Evolutionary conservation across 108 stramenopile genomes (phyloP), one percentile per base, ranked within the genome.

Genomic region (Cyclotella cryptica): DNA sequence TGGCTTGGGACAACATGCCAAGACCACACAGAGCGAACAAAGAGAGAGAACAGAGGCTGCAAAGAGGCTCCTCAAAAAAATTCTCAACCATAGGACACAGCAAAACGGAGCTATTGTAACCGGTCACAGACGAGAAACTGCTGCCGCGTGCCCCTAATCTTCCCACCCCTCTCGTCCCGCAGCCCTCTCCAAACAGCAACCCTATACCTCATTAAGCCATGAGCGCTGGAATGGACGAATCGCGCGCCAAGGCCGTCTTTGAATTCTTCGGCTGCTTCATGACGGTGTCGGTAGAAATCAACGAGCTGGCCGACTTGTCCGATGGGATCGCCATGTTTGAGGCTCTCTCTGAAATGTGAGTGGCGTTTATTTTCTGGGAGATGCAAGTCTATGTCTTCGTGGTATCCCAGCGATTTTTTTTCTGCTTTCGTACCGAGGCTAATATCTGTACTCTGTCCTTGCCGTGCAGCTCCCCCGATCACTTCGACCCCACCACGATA

Each of bases 321-420:
- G 94, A 95, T 63, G 94, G 94, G 60, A 89, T 95, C 13, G 87
- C 84, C 30, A 67, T 95, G 58, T 92, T 95, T 78, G 92, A 95
- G 71, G 94, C 87, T 29, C 81, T 95, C 15, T 93, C 92, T 0
- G 94, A 95, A 80, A 92, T 95, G 94, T 95, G 75, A 86, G 94
- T 88, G n/a, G 19, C 9, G 1, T 12, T 12, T 57, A 6, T 12
- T 24, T 3, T 57, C 24, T 57, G n/a, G 4, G 12, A 57, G 12
- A 57, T 61, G 19, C 1, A 68, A 21, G 27, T 51, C 22, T 29
- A 6, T 39, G 2, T 46, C 14, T 28, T 0, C 7, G 40, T 18
- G 8, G 30, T n/a, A n/a, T n/a, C n/a, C n/a, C n/a, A n/a, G n/a
- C 10, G 55, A 13, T 35, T 24, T 77, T 29, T 41, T n/a, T 11